These are phyloP conservation scores for Gleditsia sinensis DNA, from an alignment of 306 rosid genomes.

Conservation along the genomic window DNA sequence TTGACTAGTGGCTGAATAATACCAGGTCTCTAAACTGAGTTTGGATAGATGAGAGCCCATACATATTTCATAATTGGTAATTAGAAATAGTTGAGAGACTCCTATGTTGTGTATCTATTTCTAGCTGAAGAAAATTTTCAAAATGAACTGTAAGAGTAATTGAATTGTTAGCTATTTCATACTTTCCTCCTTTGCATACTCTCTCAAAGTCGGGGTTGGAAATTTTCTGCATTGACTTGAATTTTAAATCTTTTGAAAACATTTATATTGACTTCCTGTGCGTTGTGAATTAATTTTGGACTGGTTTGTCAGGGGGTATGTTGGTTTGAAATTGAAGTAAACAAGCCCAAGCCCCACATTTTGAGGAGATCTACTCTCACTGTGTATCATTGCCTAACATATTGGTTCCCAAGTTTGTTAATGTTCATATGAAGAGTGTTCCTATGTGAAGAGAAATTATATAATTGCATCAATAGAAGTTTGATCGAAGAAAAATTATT, in stretches of 20 bases:
- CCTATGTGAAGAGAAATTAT: slow-evolving; percentile 61
- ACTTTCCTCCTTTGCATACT: not conserved
- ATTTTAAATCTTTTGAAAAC: slow-evolving; percentile 29
- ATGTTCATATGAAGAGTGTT: slow-evolving; percentile 65
- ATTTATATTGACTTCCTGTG: slow-evolving; percentile 34
- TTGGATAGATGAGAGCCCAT: not conserved
- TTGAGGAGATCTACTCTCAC: slow-evolving; percentile 76
- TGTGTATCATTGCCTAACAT: slow-evolving; percentile 78
- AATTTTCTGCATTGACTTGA: slow-evolving; percentile 21
- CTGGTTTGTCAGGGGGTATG: slow-evolving; percentile 99
- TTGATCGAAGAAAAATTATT: slow-evolving; percentile 73
- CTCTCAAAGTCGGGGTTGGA: slow-evolving; percentile 38
- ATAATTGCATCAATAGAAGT: slow-evolving; percentile 72
- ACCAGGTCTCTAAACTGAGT: not conserved
- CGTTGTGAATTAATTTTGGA: slow-evolving; percentile 68
- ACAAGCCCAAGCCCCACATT: slow-evolving; percentile 95
- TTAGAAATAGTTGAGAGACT: too few species aligned
- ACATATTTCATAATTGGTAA: not conserved
- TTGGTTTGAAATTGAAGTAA: slow-evolving; percentile 99
- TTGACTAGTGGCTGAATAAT: not conserved
- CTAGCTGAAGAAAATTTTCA: slow-evolving; percentile 19
- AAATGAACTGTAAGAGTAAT: slow-evolving; percentile 27
- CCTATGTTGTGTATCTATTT: too few species aligned
- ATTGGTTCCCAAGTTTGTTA: slow-evolving; percentile 75
- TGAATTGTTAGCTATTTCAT: slow-evolving; percentile 25